These are phyloP conservation scores for Madurella fahalii DNA, from an alignment of 2,329 filamentous ascomycete genomes.

Conservation along the genomic window DNA sequence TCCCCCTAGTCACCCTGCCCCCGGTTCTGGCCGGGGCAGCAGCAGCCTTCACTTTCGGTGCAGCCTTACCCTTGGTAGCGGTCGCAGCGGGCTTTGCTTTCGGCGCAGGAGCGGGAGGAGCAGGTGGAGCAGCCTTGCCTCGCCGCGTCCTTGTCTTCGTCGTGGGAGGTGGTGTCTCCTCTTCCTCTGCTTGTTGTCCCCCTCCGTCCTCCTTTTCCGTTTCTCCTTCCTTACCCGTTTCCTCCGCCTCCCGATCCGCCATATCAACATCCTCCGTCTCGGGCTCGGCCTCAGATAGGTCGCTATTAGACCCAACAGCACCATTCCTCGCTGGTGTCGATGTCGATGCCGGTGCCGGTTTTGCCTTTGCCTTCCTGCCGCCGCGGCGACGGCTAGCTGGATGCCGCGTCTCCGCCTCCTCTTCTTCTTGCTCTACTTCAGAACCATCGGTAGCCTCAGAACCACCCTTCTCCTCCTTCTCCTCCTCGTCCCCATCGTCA, in stretches of 20 bases:
- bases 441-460: too few species aligned
- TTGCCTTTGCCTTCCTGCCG: neutral
- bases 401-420: neutral
- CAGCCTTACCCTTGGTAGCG: slow-evolving; percentile 2
- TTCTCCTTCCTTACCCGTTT: neutral
- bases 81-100: neutral
- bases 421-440: slow-evolving; percentile 20
- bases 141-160: neutral
- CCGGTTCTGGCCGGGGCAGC: slow-evolving; percentile 4
- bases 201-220: neutral
- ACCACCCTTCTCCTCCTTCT: neutral
- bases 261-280: slow-evolving; percentile 12
- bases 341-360: neutral
- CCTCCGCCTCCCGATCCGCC: slow-evolving; percentile 5
- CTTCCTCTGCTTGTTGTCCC: slow-evolving; percentile 3
- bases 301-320: neutral
- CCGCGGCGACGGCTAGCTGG: neutral
- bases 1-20: slow-evolving; percentile 13
- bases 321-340: neutral
- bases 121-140: neutral
- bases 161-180: neutral
- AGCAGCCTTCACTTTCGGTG: slow-evolving; percentile 11
- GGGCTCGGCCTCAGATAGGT: slow-evolving; percentile 4
- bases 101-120: neutral
- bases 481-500: neutral